These are phyloP conservation scores for Nemania sp. DNA, from an alignment of 2,329 filamentous ascomycete genomes.

Conservation along the genomic window DNA sequence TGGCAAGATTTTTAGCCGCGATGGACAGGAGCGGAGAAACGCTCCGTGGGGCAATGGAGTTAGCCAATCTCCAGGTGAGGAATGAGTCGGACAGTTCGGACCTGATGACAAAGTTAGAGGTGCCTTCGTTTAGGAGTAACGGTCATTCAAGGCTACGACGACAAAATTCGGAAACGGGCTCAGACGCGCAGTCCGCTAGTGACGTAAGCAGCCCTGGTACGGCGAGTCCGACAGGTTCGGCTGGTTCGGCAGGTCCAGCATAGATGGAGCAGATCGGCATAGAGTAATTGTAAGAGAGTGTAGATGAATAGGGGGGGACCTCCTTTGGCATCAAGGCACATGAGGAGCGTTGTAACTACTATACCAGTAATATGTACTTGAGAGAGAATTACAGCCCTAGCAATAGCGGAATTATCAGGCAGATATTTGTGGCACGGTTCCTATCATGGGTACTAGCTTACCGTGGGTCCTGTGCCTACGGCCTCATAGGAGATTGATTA, in stretches of 20 bases:
- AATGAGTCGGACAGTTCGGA: constrained; percentile 41
- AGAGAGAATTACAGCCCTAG: background rate
- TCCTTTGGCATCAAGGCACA: background rate
- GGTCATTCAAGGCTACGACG: constrained; percentile 33
- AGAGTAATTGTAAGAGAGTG: background rate
- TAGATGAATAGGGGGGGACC: background rate
- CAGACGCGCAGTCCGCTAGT: constrained; percentile 39
- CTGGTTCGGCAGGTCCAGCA: constrained; percentile 33
- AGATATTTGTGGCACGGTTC: too few relatives aligned
- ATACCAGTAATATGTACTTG: background rate
- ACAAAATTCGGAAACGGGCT: constrained; percentile 40
- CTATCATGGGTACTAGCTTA: too few relatives aligned
- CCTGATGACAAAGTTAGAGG: constrained; percentile 41
- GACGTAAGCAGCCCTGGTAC: constrained; percentile 40
- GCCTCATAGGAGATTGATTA: too few relatives aligned
- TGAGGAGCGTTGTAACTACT: background rate
- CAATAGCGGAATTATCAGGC: background rate
- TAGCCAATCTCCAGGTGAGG: constrained; percentile 54
- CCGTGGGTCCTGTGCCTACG: too few relatives aligned
- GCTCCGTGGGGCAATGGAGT: constrained; percentile 71
- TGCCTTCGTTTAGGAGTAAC: constrained; percentile 39
- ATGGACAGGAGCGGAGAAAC: constrained; percentile 86
- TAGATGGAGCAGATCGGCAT: constrained; percentile 20
- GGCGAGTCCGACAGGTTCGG: constrained; percentile 33
- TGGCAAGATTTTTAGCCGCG: constrained; percentile 92